Evolutionary conservation across 2,329 filamentous ascomycete genomes (phyloP), one percentile per base, ranked within the genome.

Genomic region (Elsinoe perseae): DNA sequence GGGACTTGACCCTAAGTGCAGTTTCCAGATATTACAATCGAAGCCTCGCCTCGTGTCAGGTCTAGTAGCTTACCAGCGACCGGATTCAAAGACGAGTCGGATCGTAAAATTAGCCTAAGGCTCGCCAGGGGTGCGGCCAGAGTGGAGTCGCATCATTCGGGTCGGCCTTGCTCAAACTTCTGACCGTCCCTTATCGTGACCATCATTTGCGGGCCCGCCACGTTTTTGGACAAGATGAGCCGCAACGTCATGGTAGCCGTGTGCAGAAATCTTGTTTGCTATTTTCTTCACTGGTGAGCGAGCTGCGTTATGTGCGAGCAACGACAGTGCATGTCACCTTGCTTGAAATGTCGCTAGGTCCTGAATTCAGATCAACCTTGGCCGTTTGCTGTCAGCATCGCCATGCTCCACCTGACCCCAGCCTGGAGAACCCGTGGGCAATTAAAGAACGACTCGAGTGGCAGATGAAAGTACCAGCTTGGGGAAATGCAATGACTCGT

Each of bases 21-120:
- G 48, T 52, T 52, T 30, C 48, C 48, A 52, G 48, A 52, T 52
- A 52, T 52, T 52, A 20, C 48, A 52, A 52, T 52, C 48, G 30
- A 25, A 28, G 48, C 48, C 30, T 52, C 48, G 28, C 48, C 30
- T 34, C 48, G 48, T 52, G 48, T 52, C 48, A 52, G 32, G 48
- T 36, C 28, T 38, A n/a, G 48, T 52, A 52, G 48, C 21, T 8
- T 52, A 52, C 48, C 48, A 52, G 28, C 16, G 8, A 20, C 30
- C 28, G 20, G 28, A 32, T 52, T n/a, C 48, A 38, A 30, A 3
- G 30, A 38, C 28, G 48, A 52, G 38, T 52, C 48, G 48, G 48
- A 52, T 52, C 48, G 48, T 34, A 38, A 50, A 52, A 52, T 52
- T 52, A 38, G 48, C 30, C 48, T 30, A 38, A 32, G 48, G 44